A percentile compares a stretch with the other conserved stretches of the same genome.
These are phyloP conservation scores for Aphanocladium album DNA, from an alignment of 2,329 filamentous ascomycete genomes.

Conservation along the genomic window DNA sequence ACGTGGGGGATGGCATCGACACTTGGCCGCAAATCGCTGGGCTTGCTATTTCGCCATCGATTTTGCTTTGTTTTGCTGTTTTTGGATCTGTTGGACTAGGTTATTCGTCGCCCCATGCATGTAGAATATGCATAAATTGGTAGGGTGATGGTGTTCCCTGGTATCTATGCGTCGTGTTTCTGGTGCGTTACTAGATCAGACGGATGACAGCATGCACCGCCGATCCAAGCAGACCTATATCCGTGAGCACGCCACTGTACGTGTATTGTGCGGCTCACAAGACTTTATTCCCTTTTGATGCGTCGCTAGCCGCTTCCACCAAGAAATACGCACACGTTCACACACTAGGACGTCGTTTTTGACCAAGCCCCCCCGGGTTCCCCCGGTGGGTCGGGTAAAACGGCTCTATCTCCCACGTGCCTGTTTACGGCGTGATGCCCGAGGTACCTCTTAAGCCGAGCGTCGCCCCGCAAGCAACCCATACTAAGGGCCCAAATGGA, in stretches of 20 bases:
- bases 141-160: too few relatives aligned
- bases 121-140: too few relatives aligned
- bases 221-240: not conserved
- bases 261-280: not conserved
- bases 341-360: not conserved
- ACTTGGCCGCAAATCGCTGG: too few relatives aligned
- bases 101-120: too few relatives aligned
- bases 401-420: constrained; percentile 3
- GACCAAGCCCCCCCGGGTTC: not conserved
- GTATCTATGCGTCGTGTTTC: too few relatives aligned
- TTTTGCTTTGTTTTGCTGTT: too few relatives aligned
- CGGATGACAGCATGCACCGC: not conserved
- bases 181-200: not conserved
- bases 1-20: too few relatives aligned
- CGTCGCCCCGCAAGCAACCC: not conserved
- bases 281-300: not conserved
- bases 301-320: constrained; percentile 8
- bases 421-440: constrained; percentile 4
- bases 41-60: too few relatives aligned
- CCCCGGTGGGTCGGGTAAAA: not conserved
- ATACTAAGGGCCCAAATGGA: not conserved
- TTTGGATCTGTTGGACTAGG: too few relatives aligned
- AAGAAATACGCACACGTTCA: not conserved
- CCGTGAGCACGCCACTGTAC: not conserved
- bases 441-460: constrained; percentile 13